Evolutionary conservation across 1,284 basidiomycete species (phyloP).

Genomic region (Pholiota adiposa): DNA sequence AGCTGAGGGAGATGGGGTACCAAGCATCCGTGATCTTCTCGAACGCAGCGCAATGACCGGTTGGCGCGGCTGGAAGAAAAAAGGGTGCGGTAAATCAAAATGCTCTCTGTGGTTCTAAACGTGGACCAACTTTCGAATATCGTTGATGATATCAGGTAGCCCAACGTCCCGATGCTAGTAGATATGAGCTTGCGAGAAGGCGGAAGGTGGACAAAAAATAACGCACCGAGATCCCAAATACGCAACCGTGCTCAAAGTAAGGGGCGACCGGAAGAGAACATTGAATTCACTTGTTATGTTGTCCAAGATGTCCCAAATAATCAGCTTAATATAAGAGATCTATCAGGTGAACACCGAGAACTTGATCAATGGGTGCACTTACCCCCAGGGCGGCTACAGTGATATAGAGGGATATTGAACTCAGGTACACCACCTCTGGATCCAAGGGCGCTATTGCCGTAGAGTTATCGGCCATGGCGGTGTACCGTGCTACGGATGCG

Average conservation of each 20-base stretch:
- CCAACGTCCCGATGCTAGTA: neutral
- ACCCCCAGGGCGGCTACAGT: conserved; percentile 6
- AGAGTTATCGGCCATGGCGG: conserved; percentile 5
- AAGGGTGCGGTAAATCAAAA: neutral
- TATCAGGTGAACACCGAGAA: neutral
- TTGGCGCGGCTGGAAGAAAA: conserved; percentile 16
- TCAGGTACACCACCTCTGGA: neutral
- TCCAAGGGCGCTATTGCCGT: conserved; percentile 1
- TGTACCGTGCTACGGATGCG: neutral
- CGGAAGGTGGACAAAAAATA: neutral
- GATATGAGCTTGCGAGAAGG: neutral
- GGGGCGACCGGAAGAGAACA: conserved; percentile 20
- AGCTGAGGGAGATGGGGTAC: conserved; percentile 27
- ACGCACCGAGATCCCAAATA: conserved; percentile 32
- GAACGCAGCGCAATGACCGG: conserved; percentile 18
- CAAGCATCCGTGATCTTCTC: conserved; percentile 13
- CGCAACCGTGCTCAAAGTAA: conserved; percentile 22
- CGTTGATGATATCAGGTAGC: conserved; percentile 14
- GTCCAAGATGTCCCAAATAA: conserved; percentile 32
- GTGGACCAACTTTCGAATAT: conserved; percentile 8
- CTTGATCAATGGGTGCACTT: neutral
- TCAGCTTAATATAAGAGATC: conserved; percentile 21
- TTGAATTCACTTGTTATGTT: conserved; percentile 27
- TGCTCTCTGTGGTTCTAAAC: neutral
- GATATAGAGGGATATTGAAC: conserved; percentile 5